Evolutionary conservation across 2,329 filamentous ascomycete genomes (phyloP).

Genomic region (Alternaria tenuissima): DNA sequence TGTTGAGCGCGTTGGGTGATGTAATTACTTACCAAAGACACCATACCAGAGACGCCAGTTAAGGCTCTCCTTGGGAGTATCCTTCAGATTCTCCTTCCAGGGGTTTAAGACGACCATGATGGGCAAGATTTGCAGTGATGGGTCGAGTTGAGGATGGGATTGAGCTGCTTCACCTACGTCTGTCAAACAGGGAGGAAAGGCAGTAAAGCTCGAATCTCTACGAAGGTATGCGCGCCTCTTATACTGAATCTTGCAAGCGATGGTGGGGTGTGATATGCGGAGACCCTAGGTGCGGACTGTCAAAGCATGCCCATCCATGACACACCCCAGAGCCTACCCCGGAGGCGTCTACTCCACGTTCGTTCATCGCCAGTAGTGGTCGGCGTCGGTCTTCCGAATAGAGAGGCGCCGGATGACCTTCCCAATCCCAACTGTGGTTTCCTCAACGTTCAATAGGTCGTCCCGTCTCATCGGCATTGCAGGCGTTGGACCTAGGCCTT

Average conservation of each 20-base stretch:
- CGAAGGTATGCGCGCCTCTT: constrained; percentile 1
- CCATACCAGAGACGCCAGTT: constrained; percentile 84
- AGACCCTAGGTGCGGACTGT: constrained; percentile 1
- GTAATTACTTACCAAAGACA: constrained; percentile 59
- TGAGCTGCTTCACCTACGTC: constrained; percentile 8
- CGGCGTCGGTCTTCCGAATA: not conserved
- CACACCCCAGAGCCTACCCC: constrained; percentile 11
- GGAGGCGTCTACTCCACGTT: constrained; percentile 7
- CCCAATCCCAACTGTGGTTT: constrained; percentile 4
- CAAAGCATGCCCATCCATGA: constrained; percentile 1
- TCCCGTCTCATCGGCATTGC: constrained; percentile 2
- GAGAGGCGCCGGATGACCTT: constrained; percentile 10
- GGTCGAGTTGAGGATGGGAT: not conserved
- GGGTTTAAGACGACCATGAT: constrained; percentile 45
- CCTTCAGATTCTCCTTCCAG: constrained; percentile 60
- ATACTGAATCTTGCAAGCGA: constrained; percentile 3
- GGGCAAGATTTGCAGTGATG: constrained; percentile 6
- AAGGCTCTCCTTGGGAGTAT: constrained; percentile 73
- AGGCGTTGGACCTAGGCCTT: constrained; percentile 6
- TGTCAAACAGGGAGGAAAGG: constrained; percentile 7
- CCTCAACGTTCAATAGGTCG: constrained; percentile 4
- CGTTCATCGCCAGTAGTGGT: not conserved
- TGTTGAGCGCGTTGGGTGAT: not conserved
- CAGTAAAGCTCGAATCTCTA: not conserved
- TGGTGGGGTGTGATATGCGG: constrained; percentile 13